Conservation (phyloP, 306 rosid species). For the Mimosa bimucronata region DNA sequence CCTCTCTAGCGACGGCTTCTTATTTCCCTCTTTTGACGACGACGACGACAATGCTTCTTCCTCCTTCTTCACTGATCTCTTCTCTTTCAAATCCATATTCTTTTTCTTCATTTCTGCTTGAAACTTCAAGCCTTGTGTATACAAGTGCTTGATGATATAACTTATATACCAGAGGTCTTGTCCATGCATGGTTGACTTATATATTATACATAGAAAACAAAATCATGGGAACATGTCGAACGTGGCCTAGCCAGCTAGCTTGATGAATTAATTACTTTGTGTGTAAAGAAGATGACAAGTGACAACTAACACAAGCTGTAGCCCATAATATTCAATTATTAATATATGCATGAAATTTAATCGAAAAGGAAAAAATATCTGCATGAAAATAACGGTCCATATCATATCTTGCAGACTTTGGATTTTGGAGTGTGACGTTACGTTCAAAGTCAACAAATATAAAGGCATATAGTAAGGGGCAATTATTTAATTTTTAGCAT, state of each 20-base stretch:
- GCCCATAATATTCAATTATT: background rate
- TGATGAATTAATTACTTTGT: background rate
- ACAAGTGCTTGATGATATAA: background rate
- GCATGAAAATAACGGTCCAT: background rate
- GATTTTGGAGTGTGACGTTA: background rate
- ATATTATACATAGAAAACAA: background rate
- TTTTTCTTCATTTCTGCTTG: background rate
- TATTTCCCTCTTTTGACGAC: background rate
- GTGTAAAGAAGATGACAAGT: background rate
- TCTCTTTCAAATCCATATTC: background rate
- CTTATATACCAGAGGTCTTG: background rate
- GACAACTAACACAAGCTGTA: background rate
- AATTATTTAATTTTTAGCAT: background rate
- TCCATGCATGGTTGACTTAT: background rate
- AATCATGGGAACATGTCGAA: background rate
- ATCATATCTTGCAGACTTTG: conserved; percentile 5
- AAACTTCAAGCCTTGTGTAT: background rate
- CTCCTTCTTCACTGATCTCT: background rate
- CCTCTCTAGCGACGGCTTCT: conserved; percentile 50
- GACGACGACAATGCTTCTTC: background rate
- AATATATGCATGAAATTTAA: background rate
- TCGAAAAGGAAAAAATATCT: too few relatives aligned
- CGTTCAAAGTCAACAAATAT: background rate
- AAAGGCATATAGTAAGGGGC: background rate
- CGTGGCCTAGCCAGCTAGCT: background rate